A percentile compares a stretch with the other conserved stretches of the same genome.
Evolutionary conservation across 805 yeast genomes (phyloP).

Genomic region (Zygosaccharomyces gambellarensis): DNA sequence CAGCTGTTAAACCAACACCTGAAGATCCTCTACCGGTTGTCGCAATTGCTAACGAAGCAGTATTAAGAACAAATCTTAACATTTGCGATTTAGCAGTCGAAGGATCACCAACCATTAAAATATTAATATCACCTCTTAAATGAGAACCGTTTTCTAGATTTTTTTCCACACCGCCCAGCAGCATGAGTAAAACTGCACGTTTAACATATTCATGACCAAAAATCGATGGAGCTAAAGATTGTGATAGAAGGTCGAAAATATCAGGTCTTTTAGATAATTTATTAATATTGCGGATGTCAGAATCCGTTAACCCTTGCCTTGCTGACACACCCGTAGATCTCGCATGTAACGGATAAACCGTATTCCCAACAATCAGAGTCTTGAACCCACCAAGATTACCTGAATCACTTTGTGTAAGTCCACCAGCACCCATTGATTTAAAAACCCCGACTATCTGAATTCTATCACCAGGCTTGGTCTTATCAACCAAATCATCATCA

Average conservation of each 20-base stretch:
- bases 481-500: constrained; percentile 92
- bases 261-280: constrained; percentile 63
- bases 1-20: constrained; percentile 99
- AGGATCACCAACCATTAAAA: constrained; percentile 97
- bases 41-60: constrained; percentile 93
- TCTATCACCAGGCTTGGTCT: constrained; percentile 92
- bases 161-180: constrained; percentile 91
- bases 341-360: constrained; percentile 83
- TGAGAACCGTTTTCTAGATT: constrained; percentile 93
- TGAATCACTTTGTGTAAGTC: constrained; percentile 25
- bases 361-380: constrained; percentile 82
- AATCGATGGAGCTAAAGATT: constrained; percentile 91
- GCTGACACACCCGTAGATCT: constrained; percentile 82
- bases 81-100: constrained; percentile 97
- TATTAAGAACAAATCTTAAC: constrained; percentile 86
- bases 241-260: constrained; percentile 73
- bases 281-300: constrained; percentile 82
- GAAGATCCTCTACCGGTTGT: constrained; percentile 99
- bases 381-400: constrained; percentile 61
- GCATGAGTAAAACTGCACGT: constrained; percentile 83
- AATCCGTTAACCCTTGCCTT: constrained; percentile 62
- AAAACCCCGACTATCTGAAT: constrained; percentile 91
- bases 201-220: constrained; percentile 90
- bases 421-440: constrained; percentile 78
- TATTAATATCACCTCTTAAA: constrained; percentile 94